Evolutionary conservation across 2,329 filamentous ascomycete species (phyloP).

Genomic region (Ophiocordyceps polyrhachis-furcata): DNA sequence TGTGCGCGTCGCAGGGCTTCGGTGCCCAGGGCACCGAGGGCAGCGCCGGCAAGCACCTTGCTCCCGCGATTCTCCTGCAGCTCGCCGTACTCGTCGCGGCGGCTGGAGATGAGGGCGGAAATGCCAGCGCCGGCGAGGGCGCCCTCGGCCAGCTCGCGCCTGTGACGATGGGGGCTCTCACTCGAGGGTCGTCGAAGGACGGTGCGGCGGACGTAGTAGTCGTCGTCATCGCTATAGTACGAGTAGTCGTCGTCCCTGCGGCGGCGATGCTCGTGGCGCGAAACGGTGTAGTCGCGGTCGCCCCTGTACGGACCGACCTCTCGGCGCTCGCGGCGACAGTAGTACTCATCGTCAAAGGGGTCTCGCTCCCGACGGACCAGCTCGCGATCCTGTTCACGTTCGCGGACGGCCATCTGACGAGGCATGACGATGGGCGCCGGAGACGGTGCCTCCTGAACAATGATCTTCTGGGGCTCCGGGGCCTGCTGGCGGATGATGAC

Average conservation of each 20-base stretch:
- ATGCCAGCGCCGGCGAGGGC: slow-evolving; percentile 44
- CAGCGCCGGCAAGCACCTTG: slow-evolving; percentile 42
- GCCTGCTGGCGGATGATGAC: slow-evolving; percentile 38
- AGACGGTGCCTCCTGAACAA: slow-evolving; percentile 36
- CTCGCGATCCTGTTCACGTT: slow-evolving; percentile 21
- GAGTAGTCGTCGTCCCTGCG: slow-evolving; percentile 16
- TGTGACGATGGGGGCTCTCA: slow-evolving; percentile 31
- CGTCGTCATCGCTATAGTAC: slow-evolving; percentile 26
- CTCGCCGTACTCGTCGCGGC: slow-evolving; percentile 31
- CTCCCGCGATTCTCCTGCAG: slow-evolving; percentile 32
- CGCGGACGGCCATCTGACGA: slow-evolving; percentile 24
- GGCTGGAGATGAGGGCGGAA: slow-evolving; percentile 37
- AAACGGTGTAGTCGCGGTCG: slow-evolving; percentile 13
- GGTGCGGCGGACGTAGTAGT: slow-evolving; percentile 26
- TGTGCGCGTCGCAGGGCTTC: slow-evolving; percentile 40
- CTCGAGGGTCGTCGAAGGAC: slow-evolving; percentile 32
- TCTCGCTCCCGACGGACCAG: slow-evolving; percentile 16
- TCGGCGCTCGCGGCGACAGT: slow-evolving; percentile 28
- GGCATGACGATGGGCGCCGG: slow-evolving; percentile 32
- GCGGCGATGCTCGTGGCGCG: slow-evolving; percentile 20
- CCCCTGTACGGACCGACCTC: slow-evolving; percentile 22
- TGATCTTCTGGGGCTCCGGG: slow-evolving; percentile 38
- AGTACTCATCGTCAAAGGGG: slow-evolving; percentile 27
- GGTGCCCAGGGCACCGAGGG: slow-evolving; percentile 42
- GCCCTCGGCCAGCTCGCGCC: slow-evolving; percentile 43